Evolutionary conservation across 2,329 filamentous ascomycete genomes (phyloP), one percentile per base, ranked within the genome.

Genomic region (Dactylonectria macrodidyma): DNA sequence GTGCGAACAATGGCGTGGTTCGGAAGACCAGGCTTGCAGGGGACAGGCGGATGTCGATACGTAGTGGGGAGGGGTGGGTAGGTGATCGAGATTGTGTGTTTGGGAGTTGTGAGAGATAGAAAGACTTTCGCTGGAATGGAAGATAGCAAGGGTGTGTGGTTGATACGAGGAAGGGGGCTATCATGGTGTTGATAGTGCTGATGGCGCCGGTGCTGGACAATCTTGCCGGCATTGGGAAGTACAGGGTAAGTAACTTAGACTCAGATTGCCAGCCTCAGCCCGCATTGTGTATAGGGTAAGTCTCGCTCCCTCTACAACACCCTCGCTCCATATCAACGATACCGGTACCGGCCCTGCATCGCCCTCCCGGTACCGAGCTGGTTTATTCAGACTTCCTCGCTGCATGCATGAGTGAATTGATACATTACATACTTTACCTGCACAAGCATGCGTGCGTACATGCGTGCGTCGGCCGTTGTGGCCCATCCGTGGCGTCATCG

Each of bases 101-200:
- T 54, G 51, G 33, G 51, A 54, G 33, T 36, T 19, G 33, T 54
- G 51, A 19, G n/a, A 24, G 51, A 54, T 22, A 51, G 5, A 34
- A 30, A 9, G 50, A 9, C 26, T 4, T 4, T 14, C 12, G 26
- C 11, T 47, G 19, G 19, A 24, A 47, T 47, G 46, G 9, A 24
- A 24, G 10, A 6, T 10, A 47, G n/a, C 46, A n/a, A 6, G 16
- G 5, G 16, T 14, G 41, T 47, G 26, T 22, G 46, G 19, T 22
- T 44, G 41, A n/a, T 46, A 38, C 36, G 36, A 38, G 36, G 12
- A 38, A 10, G 36, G 12, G 12, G 5, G 41, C 8, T 14, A 44
- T 44, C 7, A n/a, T 44, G 16, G 41, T 38, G 36, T 41, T 41
- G 38, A 41, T 19, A 19, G 19, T 19, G 19, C 19, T 19, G 19